Evolutionary conservation across 1,284 basidiomycete species (phyloP), one percentile per base, ranked within the genome.

Genomic region (Cutaneotrichosporon cutaneum): DNA sequence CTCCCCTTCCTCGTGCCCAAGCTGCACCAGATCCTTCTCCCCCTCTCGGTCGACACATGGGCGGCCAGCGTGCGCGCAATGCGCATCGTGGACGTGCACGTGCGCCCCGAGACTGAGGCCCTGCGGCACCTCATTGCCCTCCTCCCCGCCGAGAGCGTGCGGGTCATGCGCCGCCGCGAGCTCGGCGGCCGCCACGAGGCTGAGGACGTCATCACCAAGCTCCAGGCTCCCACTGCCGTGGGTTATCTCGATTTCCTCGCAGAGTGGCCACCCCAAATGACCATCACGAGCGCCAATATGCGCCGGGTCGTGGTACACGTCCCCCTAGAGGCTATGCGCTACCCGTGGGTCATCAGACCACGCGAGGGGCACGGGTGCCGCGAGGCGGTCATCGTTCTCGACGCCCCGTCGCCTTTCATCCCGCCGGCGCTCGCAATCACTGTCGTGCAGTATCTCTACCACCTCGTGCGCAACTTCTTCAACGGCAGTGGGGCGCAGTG

Each of bases 141-240:
- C 33, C 18, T 54, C 7, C 48, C 48, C 24, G 16, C 13, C 3
- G 48, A 50, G 6, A 33, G 35, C 6, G 35, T 54, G n/a, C 33
- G 52, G 3, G 18, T 54, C 33, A 54, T 54, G 52, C 52, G 52
- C 22, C 52, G 52, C 3, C 52, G 35, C 35, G 52, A 54, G 35
- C 35, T 54, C 21, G 52, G 52, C 11, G 52, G 52, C 22, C 52
- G 33, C 11, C 24, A 26, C 33, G 33, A 36, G 13, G 52, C 52
- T 22, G 52, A 54, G 22, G 52, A 54, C 52, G 52, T 54, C 18
- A 35, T 39, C 52, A 54, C 52, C 52, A 54, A 54, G 52, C 52
- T 54, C 22, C 52, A 54, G 35, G 22, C 52, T 18, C 35, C 52
- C 14, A 39, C 33, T 6, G 52, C 52, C 5, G 35, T 54, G 4